Conservation (phyloP, 441 rosid genomes). For the Erodium trifolium region DNA sequence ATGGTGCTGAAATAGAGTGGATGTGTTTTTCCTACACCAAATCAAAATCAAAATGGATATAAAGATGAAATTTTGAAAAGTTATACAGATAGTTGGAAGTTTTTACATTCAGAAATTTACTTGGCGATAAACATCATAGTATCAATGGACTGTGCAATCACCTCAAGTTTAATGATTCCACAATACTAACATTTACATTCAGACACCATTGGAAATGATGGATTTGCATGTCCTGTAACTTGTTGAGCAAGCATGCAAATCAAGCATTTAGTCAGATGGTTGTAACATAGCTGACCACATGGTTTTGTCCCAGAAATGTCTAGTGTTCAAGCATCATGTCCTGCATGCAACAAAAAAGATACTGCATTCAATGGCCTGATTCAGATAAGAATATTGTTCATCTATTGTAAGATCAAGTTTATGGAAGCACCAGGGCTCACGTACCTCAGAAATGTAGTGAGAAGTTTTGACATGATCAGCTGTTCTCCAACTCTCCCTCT, state of each 20-base stretch:
- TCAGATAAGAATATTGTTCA: background rate
- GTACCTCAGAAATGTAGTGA: background rate
- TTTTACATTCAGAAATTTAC: too few species aligned
- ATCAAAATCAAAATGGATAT: too few species aligned
- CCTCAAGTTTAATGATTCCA: background rate
- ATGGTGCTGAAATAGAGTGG: too few species aligned
- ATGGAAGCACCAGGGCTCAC: background rate
- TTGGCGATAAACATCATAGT: too few species aligned
- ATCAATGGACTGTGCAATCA: background rate
- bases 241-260: background rate
- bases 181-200: background rate
- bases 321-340: background rate
- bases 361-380: background rate
- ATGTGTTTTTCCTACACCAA: too few species aligned
- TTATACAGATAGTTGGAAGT: too few species aligned
- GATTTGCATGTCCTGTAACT: background rate
- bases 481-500: conserved; percentile 16
- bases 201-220: background rate
- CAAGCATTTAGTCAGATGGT: background rate
- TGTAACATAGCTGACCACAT: too few species aligned
- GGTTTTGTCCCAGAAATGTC: background rate
- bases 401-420: background rate
- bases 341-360: background rate
- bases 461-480: conserved; percentile 11
- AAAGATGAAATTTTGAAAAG: too few species aligned